Percentiles rank a stretch among this genome's conserved stretches.
These are phyloP conservation scores for Medicago ruthenica DNA, from an alignment of 306 rosid genomes.

Conservation along the genomic window DNA sequence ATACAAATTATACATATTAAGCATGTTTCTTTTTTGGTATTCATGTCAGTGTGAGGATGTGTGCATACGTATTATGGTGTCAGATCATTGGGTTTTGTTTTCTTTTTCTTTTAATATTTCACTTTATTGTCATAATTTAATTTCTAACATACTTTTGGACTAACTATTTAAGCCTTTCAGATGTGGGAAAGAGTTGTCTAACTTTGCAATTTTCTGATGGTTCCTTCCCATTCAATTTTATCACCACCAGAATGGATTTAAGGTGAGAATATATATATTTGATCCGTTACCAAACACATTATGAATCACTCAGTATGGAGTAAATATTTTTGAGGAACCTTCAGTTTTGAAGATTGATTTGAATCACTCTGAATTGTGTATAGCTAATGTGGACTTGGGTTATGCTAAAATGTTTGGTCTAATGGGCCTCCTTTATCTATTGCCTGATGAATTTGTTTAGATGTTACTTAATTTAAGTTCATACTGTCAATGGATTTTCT, in stretches of 20 bases:
- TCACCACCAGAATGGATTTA: slow-evolving; percentile 52
- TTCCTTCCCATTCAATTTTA: slow-evolving; percentile 83
- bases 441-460: too few species aligned
- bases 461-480: too few species aligned
- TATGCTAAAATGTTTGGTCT: too few species aligned
- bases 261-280: slow-evolving; percentile 25
- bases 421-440: too few species aligned
- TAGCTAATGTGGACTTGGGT: too few species aligned
- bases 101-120: too few species aligned
- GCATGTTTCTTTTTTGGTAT: too few species aligned
- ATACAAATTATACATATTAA: too few species aligned
- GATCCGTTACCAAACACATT: slow-evolving; percentile 5
- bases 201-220: slow-evolving; percentile 89
- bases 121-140: not conserved
- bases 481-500: too few species aligned
- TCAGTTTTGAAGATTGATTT: not conserved
- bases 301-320: not conserved
- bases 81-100: too few species aligned
- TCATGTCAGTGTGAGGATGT: too few species aligned
- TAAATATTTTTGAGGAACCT: not conserved
- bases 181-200: slow-evolving; percentile 89
- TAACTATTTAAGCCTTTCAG: slow-evolving; percentile 47
- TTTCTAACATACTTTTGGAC: not conserved
- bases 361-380: not conserved
- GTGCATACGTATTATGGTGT: too few species aligned